Conservation (phyloP, 495 filamentous ascomycete species). For the Podospora comata region DNA sequence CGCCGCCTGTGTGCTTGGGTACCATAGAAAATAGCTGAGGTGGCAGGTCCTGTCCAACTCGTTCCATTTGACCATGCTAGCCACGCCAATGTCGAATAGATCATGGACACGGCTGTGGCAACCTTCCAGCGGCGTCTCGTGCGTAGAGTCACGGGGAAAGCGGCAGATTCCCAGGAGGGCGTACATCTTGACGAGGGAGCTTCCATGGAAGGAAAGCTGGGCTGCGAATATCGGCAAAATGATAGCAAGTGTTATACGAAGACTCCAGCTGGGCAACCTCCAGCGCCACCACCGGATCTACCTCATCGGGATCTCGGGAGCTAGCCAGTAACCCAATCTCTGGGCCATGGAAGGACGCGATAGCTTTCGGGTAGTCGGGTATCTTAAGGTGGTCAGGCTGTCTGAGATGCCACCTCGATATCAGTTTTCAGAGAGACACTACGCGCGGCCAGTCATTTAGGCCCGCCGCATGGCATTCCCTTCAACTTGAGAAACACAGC, state of each 20-base stretch:
- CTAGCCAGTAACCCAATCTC: not conserved
- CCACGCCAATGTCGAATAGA: not conserved
- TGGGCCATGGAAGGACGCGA: not conserved
- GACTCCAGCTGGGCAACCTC: not conserved
- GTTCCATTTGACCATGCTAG: not conserved
- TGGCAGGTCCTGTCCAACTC: not conserved
- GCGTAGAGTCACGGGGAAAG: not conserved
- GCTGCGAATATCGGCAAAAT: not conserved
- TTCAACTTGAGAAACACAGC: not conserved
- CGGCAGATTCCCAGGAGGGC: not conserved
- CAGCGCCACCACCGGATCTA: not conserved
- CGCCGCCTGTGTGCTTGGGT: not conserved
- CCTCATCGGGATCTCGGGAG: not conserved
- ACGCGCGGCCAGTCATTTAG: not conserved
- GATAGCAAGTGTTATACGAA: not conserved
- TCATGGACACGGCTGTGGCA: not conserved
- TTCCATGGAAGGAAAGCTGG: not conserved
- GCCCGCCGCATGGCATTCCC: not conserved
- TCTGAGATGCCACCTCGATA: not conserved
- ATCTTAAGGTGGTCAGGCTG: constrained; percentile 3
- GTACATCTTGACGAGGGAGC: not conserved
- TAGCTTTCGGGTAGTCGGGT: constrained; percentile 7
- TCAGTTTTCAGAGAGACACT: not conserved
- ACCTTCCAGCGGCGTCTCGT: not conserved
- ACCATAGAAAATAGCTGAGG: not conserved